A percentile compares a stretch with the other conserved stretches of the same genome.
phyloP scores from a whole-genome alignment of 2,329 filamentous ascomycete genomes.

The Xylariaceae sp. region DNA sequence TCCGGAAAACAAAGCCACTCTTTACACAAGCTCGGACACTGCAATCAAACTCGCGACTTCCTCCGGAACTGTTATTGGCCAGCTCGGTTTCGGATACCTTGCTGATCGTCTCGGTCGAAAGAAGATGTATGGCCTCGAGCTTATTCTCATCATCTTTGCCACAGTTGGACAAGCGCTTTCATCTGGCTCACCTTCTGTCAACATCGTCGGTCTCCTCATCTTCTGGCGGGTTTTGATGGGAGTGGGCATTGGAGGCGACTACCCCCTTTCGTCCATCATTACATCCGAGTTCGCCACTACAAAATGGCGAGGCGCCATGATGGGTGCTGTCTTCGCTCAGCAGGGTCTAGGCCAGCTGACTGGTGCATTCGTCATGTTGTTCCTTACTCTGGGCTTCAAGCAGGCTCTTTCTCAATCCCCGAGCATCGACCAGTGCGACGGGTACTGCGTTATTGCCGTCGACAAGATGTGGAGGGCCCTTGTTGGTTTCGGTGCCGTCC shows the following conservation, averaged over 20 bases:
- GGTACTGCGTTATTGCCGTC: conserved; percentile 64
- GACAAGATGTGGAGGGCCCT: conserved; percentile 87
- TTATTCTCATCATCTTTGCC: conserved; percentile 77
- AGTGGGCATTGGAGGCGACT: conserved; percentile 73
- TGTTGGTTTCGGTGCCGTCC: conserved; percentile 78
- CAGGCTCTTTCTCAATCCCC: conserved; percentile 53
- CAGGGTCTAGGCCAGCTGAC: conserved; percentile 79
- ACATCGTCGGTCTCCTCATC: conserved; percentile 65
- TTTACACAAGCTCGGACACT: conserved; percentile 68
- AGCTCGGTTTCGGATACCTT: conserved; percentile 74
- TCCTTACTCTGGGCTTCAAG: conserved; percentile 71
- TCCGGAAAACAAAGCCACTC: conserved; percentile 48
- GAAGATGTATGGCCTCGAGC: conserved; percentile 69
- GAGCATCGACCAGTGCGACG: conserved; percentile 56
- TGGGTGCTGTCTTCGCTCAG: conserved; percentile 84
- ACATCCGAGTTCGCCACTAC: conserved; percentile 86
- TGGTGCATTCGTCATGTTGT: conserved; percentile 73
- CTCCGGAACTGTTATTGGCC: conserved; percentile 78
- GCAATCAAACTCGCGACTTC: conserved; percentile 85
- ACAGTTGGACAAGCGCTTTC: conserved; percentile 70
- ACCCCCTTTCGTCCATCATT: conserved; percentile 78
- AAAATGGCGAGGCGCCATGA: conserved; percentile 83
- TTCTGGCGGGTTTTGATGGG: conserved; percentile 81
- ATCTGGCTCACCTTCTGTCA: conserved; percentile 60
- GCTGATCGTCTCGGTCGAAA: conserved; percentile 78